Base-by-base conservation (phyloP, 2,329 filamentous ascomycete genomes). In the Penicillium sp. region DNA sequence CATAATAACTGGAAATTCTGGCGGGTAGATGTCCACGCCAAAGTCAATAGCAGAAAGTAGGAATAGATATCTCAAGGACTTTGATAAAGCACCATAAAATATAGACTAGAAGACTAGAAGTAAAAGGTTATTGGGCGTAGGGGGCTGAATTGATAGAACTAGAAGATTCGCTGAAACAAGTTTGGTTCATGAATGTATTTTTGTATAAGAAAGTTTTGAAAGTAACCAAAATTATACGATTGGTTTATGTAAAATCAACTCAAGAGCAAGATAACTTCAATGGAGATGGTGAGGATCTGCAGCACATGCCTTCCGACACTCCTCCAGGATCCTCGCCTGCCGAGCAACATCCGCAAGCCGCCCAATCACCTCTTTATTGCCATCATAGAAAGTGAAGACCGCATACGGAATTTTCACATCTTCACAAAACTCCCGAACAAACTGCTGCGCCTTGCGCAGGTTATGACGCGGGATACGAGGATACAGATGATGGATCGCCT, bases 341-440 rank as follows among this genome's bases (percentile, higher is more conserved):
- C 84, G 83, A 30, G 84, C 84, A 1, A 95, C 86, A 67, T 95
- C 87, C 1, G 82, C 86, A 47, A 96, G 76, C 39, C 84, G 79
- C 6, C 87, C 80, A 61, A 96, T 81, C 5, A 95, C 89, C 61
- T 88, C 79, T 70, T 84, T 84, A 70, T 92, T 95, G 7, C 90
- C 87, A 60, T 89, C 82, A 16, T 88, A 82, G 68, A 96, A 96
- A 1, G 89, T 89, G 67, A 91, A 91, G 43, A 94, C 79, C 5
- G 90, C 88, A 69, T 96, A 96, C 3, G 89, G 89, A 55, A 96
- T 89, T 7, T 83, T 84, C 0, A 90, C 89, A 23, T 94, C 90
- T 42, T 83, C 76, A 65, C 90, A 95, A 64, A 94, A 96, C 47
- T 88, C 84, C 67, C 85, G 81, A 9, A 95, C 89, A 26, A 93